Percentiles rank a stretch among this genome's conserved stretches.
Conservation (phyloP, 352 stramenopile species). For the Pythium rishiriense region DNA sequence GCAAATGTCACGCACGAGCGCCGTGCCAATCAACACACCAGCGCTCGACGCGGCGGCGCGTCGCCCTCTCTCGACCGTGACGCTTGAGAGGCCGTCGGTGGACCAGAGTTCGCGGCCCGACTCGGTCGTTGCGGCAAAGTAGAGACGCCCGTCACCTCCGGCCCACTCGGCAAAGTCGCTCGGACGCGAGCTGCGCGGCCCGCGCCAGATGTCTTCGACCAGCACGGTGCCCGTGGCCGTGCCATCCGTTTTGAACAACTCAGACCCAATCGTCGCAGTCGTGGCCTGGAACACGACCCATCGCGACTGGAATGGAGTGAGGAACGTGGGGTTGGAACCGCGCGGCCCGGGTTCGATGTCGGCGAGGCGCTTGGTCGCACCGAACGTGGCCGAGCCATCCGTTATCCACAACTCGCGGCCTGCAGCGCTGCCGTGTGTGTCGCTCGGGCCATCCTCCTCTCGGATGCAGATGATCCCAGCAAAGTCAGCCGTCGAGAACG, state of each 20-base stretch:
- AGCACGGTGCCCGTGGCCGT: slow-evolving; percentile 40
- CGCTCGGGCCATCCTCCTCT: slow-evolving; percentile 12
- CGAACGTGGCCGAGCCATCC: slow-evolving; percentile 32
- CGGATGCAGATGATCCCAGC: slow-evolving; percentile 76
- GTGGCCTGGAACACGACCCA: slow-evolving; percentile 59
- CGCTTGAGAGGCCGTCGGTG: slow-evolving; percentile 44
- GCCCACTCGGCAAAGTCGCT: slow-evolving; percentile 45
- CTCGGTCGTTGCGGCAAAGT: slow-evolving; percentile 53
- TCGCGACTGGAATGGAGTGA: slow-evolving; percentile 40
- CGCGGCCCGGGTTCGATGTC: slow-evolving; percentile 41
- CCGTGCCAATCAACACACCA: slow-evolving; percentile 32
- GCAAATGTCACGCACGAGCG: slow-evolving; percentile 56
- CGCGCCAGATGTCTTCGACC: slow-evolving; percentile 54
- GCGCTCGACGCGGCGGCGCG: slow-evolving; percentile 3
- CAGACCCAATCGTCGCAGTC: slow-evolving; percentile 37
- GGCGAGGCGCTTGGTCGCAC: slow-evolving; percentile 41
- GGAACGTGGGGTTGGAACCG: slow-evolving; percentile 41
- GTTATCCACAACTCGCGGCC: slow-evolving; percentile 68
- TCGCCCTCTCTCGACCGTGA: slow-evolving; percentile 22
- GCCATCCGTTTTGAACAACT: slow-evolving; percentile 71
- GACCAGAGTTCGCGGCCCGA: slow-evolving; percentile 70
- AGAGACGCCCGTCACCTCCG: slow-evolving; percentile 35
- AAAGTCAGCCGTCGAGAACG: slow-evolving; percentile 44
- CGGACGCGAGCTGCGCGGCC: slow-evolving; percentile 48
- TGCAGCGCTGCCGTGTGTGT: too few species aligned